Evolutionary conservation across 202 grass and related monocot species (phyloP).

Genomic region (Zoysia matrella): DNA sequence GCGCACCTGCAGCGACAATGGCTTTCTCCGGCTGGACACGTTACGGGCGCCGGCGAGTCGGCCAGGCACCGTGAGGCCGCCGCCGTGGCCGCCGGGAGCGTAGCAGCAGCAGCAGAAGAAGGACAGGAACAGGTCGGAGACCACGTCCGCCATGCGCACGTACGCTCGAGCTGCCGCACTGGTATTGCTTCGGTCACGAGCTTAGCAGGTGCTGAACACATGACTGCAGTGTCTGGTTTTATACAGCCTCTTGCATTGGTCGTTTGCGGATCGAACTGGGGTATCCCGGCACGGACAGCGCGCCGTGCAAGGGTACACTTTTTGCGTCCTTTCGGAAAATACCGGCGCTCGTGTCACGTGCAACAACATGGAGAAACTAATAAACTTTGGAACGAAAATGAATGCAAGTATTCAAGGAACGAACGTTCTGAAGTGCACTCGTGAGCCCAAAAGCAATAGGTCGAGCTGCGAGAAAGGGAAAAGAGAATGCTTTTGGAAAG

Average conservation of each 20-base stretch:
- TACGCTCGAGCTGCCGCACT: not conserved
- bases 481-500: not conserved
- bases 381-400: not conserved
- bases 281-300: not conserved
- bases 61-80: constrained; percentile 24
- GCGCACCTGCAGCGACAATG: constrained; percentile 60
- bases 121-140: constrained; percentile 60
- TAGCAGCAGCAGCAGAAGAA: constrained; percentile 64
- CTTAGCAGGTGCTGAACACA: not conserved
- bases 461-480: not conserved
- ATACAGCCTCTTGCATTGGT: not conserved
- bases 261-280: not conserved
- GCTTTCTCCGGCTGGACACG: constrained; percentile 1
- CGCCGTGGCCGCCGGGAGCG: constrained; percentile 35
- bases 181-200: not conserved
- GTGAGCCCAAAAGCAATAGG: not conserved
- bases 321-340: not conserved
- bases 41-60: not conserved
- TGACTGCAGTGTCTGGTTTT: not conserved
- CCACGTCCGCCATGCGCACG: constrained; percentile 31
- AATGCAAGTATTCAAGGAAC: too few species aligned
- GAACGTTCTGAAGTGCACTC: not conserved
- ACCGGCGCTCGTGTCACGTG: constrained; percentile 19
- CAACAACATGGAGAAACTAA: constrained; percentile 1
- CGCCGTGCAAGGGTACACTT: not conserved